Conservation (phyloP, 108 stramenopile species). For the Cyclotella atomus region DNA sequence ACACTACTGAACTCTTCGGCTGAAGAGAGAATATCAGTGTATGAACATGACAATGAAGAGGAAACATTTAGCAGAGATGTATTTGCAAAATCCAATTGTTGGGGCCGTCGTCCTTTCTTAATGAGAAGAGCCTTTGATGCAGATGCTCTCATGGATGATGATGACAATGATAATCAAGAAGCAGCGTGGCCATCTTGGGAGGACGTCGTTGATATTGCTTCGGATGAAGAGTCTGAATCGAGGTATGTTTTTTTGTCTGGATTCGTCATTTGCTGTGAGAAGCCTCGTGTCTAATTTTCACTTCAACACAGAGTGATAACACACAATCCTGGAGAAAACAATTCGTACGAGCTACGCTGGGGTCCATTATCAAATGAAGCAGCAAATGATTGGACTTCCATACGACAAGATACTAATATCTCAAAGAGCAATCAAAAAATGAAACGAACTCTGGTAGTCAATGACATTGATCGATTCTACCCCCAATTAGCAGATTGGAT, state of each 20-base stretch:
- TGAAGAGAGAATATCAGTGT: background rate
- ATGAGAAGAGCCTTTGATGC: constrained; percentile 63
- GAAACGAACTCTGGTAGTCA: constrained; percentile 72
- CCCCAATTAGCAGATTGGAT: constrained; percentile 83
- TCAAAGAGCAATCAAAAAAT: constrained; percentile 20
- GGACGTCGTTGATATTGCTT: constrained; percentile 62
- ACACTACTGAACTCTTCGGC: too few relatives aligned
- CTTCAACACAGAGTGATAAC: constrained; percentile 44
- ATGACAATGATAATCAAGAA: background rate
- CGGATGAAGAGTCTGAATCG: constrained; percentile 54
- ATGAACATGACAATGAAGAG: background rate
- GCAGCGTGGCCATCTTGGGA: constrained; percentile 61
- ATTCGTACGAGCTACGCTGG: constrained; percentile 59
- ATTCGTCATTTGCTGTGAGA: background rate
- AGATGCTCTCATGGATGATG: constrained; percentile 7
- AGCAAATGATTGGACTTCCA: constrained; percentile 23
- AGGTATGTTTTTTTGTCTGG: constrained; percentile 27
- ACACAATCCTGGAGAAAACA: constrained; percentile 52
- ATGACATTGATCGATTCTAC: constrained; percentile 83
- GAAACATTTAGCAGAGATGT: constrained; percentile 5
- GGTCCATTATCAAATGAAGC: constrained; percentile 60
- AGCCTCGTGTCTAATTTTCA: constrained; percentile 4
- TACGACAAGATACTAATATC: constrained; percentile 2
- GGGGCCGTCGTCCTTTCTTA: constrained; percentile 71
- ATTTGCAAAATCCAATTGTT: constrained; percentile 49